Conservation (phyloP, 306 rosid species). For the Carpinus viminea region DNA sequence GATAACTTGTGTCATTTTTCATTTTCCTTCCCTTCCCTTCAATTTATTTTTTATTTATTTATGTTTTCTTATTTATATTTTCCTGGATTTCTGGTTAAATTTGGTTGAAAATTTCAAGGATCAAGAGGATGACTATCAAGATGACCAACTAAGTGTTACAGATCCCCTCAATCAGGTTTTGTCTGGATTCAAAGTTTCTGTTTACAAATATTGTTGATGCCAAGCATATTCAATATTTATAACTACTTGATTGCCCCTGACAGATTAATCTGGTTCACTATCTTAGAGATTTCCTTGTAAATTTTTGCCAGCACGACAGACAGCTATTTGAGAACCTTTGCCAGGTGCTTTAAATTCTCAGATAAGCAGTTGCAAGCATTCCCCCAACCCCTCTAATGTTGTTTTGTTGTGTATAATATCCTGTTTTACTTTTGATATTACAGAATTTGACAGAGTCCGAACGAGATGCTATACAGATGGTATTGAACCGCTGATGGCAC, state of each 20-base stretch:
- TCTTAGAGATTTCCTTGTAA: conserved; percentile 65
- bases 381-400: not conserved
- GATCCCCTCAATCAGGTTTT: conserved; percentile 91
- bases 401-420: not conserved
- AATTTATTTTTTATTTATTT: not conserved
- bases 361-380: conserved; percentile 6
- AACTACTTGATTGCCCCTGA: conserved; percentile 14
- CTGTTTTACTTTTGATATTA: conserved; percentile 26
- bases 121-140: conserved; percentile 74
- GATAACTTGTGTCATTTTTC: conserved; percentile 9
- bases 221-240: not conserved
- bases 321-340: conserved; percentile 61
- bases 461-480: conserved; percentile 58
- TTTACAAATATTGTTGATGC: not conserved
- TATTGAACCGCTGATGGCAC: conserved; percentile 40
- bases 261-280: conserved; percentile 79
- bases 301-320: conserved; percentile 60
- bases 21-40: not conserved
- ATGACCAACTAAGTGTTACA: conserved; percentile 60
- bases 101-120: conserved; percentile 53
- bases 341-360: conserved; percentile 46
- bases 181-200: not conserved
- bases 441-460: conserved; percentile 78
- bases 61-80: not conserved
- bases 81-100: conserved; percentile 27